phyloP scores from a whole-genome alignment of 2,329 filamentous ascomycete genomes.

The Diaporthe velutina region DNA sequence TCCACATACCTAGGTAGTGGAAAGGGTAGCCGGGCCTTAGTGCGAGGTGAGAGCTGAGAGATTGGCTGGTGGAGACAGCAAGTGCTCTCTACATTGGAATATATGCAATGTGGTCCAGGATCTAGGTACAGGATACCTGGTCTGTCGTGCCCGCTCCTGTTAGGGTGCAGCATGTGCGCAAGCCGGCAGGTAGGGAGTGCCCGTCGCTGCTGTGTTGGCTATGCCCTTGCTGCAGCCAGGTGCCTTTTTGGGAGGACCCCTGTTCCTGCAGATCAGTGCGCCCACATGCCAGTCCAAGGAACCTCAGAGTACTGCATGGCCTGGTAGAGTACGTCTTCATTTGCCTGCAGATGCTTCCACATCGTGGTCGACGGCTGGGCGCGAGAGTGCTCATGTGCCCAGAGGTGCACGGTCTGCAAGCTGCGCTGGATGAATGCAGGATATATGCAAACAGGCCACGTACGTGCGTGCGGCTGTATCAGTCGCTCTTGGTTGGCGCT shows the following conservation, averaged over 20 bases:
- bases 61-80: not conserved
- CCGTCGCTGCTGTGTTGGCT: not conserved
- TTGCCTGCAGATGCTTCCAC: not conserved
- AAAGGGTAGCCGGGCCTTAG: not conserved
- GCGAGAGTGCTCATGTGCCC: not conserved
- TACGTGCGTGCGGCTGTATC: conserved; percentile 2
- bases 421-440: conserved; percentile 6
- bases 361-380: too few relatives aligned
- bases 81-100: not conserved
- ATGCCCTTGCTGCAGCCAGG: not conserved
- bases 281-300: not conserved
- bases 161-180: not conserved
- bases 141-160: not conserved
- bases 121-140: not conserved
- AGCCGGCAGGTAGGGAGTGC: conserved; percentile 2
- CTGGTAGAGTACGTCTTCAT: not conserved
- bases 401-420: conserved; percentile 7
- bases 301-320: not conserved
- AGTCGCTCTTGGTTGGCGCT: not conserved
- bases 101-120: too few relatives aligned
- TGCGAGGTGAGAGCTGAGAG: not conserved
- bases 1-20: not conserved
- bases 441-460: not conserved
- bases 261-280: conserved; percentile 11
- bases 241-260: not conserved